Percentiles rank a stretch among this genome's conserved stretches.
phyloP scores from a whole-genome alignment of 371 early-diverging fungal species.

The Zancudomyces culisetae region DNA sequence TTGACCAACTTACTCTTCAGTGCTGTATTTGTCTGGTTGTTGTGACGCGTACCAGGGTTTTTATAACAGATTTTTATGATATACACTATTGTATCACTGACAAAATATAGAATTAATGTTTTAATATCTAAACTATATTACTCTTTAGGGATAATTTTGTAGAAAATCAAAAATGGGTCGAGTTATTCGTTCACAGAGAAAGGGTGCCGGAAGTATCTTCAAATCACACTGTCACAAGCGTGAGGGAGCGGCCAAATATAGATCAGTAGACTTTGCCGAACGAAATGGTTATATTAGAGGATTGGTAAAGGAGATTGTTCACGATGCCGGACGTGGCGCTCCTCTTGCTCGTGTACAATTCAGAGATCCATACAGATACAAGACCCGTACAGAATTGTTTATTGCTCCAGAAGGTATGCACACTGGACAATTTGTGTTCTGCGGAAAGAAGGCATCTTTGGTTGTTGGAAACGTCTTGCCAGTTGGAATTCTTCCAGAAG shows the following conservation, averaged over 20 bases:
- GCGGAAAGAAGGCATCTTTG: constrained; percentile 96
- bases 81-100: too few species aligned
- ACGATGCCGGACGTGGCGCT: constrained; percentile 99
- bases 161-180: constrained; percentile 36
- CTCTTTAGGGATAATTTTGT: too few species aligned
- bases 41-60: too few species aligned
- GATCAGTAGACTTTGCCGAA: constrained; percentile 89
- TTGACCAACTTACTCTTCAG: too few species aligned
- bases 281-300: constrained; percentile 94
- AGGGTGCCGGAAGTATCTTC: constrained; percentile 98
- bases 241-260: constrained; percentile 91
- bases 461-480: constrained; percentile 88
- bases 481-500: constrained; percentile 78
- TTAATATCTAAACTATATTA: too few species aligned
- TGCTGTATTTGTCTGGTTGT: not conserved
- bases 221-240: constrained; percentile 88
- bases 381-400: constrained; percentile 79
- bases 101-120: too few species aligned
- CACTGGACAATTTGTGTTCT: constrained; percentile 97
- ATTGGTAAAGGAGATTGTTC: constrained; percentile 97
- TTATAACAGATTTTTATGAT: too few species aligned
- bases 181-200: constrained; percentile 80
- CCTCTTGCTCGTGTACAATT: constrained; percentile 92
- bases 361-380: constrained; percentile 63
- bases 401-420: constrained; percentile 99